A percentile compares a stretch with the other conserved stretches of the same genome.
Conservation (phyloP, 2,329 filamentous ascomycete species). For the Sarocladium brachiariae region DNA sequence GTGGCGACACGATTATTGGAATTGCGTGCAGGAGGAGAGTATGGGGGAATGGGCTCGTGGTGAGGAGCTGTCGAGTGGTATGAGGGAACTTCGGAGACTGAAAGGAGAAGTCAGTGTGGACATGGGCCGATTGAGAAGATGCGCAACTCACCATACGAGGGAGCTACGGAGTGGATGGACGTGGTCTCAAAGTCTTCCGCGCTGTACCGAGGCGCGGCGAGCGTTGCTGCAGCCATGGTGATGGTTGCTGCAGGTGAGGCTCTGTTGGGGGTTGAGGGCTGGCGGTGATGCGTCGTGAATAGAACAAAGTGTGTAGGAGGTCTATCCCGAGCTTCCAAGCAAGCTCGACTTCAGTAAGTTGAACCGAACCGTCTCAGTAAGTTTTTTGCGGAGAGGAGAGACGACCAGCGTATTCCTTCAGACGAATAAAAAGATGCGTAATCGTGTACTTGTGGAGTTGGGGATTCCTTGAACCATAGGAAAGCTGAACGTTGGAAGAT, state of each 20-base stretch:
- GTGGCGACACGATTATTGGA: conserved; percentile 10
- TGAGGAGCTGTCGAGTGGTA: conserved; percentile 51
- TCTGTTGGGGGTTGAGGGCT: neutral
- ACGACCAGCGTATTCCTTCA: too few species aligned
- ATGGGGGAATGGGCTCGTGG: conserved; percentile 42
- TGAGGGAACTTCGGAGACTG: conserved; percentile 58
- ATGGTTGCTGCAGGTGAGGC: neutral
- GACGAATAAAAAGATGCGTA: too few species aligned
- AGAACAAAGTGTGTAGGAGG: too few species aligned
- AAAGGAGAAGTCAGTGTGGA: neutral
- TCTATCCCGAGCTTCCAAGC: too few species aligned
- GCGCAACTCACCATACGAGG: conserved; percentile 53
- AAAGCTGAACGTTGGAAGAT: too few species aligned
- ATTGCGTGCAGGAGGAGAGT: conserved; percentile 31
- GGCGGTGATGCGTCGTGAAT: neutral
- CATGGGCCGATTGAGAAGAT: neutral
- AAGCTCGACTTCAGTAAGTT: too few species aligned
- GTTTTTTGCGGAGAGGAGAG: too few species aligned
- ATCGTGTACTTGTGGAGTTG: too few species aligned
- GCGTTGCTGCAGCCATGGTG: conserved; percentile 19
- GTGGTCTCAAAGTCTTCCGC: conserved; percentile 58
- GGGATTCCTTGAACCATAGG: too few species aligned
- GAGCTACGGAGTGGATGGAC: conserved; percentile 60
- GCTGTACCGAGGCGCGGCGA: conserved; percentile 25
- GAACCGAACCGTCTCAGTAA: too few species aligned